These are phyloP conservation scores for Leccinum subgranulosum DNA, from an alignment of 768 basidiomycete genomes.

Conservation along the genomic window DNA sequence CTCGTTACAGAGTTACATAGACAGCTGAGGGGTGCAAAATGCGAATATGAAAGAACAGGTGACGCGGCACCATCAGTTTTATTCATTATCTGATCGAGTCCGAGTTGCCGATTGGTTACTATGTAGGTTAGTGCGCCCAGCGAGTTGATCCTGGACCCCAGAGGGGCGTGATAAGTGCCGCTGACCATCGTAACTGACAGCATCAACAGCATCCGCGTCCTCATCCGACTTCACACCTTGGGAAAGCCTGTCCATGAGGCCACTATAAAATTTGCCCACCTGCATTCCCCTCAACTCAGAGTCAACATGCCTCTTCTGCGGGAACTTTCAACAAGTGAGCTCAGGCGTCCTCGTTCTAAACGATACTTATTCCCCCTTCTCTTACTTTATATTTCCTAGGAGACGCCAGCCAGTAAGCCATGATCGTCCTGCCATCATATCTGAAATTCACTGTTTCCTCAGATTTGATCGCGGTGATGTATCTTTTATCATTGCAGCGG, in stretches of 20 bases:
- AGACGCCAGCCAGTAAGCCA: conserved; percentile 28
- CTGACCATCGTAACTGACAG: not conserved
- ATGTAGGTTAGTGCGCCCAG: not conserved
- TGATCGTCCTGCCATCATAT: not conserved
- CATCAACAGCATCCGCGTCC: not conserved
- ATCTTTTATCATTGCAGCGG: conserved; percentile 64
- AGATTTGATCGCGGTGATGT: conserved; percentile 74
- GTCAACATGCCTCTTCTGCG: no score
- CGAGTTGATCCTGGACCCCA: not conserved
- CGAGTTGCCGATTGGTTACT: not conserved
- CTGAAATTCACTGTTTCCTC: conserved; percentile 6
- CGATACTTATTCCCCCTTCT: conserved; percentile 3
- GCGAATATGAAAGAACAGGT: not conserved
- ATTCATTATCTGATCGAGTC: not conserved
- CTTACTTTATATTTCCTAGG: conserved; percentile 10
- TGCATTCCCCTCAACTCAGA: no score
- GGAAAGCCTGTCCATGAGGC: not conserved
- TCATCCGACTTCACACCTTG: not conserved
- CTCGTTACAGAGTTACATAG: not conserved
- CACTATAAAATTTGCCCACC: not conserved
- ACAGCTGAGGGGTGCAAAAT: not conserved
- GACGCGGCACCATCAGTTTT: not conserved
- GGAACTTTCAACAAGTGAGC: no score
- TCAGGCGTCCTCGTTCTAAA: not conserved
- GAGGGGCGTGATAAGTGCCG: not conserved